Evolutionary conservation across 768 basidiomycete genomes (phyloP).

Genomic region (Chalciporus piperatus): DNA sequence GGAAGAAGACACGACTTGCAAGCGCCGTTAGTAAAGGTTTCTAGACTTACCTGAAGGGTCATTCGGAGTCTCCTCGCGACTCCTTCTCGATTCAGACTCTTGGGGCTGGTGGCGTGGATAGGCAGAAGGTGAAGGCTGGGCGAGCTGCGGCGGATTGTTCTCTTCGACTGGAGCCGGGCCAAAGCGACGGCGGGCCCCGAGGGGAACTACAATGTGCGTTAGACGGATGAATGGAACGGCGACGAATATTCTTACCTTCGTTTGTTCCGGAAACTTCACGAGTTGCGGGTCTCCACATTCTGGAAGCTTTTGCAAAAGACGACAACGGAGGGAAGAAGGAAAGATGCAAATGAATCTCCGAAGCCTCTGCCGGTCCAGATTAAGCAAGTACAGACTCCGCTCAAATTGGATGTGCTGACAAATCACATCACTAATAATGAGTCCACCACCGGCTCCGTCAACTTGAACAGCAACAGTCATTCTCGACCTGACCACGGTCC

Average conservation of each 20-base stretch:
- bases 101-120: conserved; percentile 67
- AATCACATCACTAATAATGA: conserved; percentile 17
- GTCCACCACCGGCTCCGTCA: not conserved
- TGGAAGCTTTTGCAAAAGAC: conserved; percentile 24
- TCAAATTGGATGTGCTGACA: conserved; percentile 31
- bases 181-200: conserved; percentile 87
- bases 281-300: conserved; percentile 88
- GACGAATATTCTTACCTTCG: conserved; percentile 57
- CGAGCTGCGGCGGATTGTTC: conserved; percentile 75
- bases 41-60: conserved; percentile 73
- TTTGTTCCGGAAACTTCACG: conserved; percentile 91
- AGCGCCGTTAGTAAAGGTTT: conserved; percentile 34
- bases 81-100: conserved; percentile 57
- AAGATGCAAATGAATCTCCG: conserved; percentile 36
- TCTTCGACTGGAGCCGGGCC: conserved; percentile 86
- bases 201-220: conserved; percentile 54
- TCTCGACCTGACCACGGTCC: not conserved
- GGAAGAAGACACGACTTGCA: conserved; percentile 37
- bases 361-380: conserved; percentile 8
- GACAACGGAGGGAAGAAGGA: conserved; percentile 15
- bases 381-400: conserved; percentile 32
- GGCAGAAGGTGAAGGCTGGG: conserved; percentile 83
- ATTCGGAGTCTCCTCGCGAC: conserved; percentile 68
- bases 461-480: no score
- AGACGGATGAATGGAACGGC: conserved; percentile 4